phyloP scores from a whole-genome alignment of 78 protist species.

The Protostelium mycophagum region DNA sequence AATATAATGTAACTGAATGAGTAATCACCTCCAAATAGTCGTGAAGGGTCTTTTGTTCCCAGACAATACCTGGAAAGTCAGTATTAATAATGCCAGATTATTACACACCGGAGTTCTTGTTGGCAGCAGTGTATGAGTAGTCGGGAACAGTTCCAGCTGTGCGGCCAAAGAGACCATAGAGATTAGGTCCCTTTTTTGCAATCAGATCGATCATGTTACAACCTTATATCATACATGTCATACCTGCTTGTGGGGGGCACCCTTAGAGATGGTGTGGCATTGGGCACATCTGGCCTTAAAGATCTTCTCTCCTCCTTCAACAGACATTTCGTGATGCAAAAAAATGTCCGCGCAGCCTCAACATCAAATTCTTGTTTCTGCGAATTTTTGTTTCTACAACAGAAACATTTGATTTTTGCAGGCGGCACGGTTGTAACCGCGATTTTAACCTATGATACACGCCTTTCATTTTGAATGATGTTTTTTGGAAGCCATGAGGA shows the following conservation, averaged over 20 bases:
- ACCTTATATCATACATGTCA: too few relatives aligned
- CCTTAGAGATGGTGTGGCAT: constrained; percentile 77
- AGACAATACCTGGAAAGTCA: constrained; percentile 55
- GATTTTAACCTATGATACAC: too few relatives aligned
- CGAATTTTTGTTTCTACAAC: too few relatives aligned
- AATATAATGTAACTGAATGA: too few relatives aligned
- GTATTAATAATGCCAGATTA: not conserved
- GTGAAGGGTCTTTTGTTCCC: constrained; percentile 81
- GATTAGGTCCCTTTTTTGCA: constrained; percentile 85
- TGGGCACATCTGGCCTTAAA: constrained; percentile 75
- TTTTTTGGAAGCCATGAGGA: too few relatives aligned
- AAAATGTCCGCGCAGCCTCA: too few relatives aligned
- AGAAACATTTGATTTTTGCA: too few relatives aligned
- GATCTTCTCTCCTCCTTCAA: constrained; percentile 41
- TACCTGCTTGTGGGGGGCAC: constrained; percentile 54
- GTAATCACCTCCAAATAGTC: constrained; percentile 80
- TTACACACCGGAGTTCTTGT: constrained; percentile 75
- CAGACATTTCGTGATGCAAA: too few relatives aligned
- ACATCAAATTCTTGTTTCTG: too few relatives aligned
- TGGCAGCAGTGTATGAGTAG: constrained; percentile 81
- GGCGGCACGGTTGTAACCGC: too few relatives aligned
- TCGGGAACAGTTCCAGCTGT: constrained; percentile 70
- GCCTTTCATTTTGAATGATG: too few relatives aligned
- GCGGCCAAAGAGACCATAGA: constrained; percentile 79
- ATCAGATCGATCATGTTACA: too few relatives aligned